phyloP scores from a whole-genome alignment of 2,329 filamentous ascomycete species.

The Penicillium frequentans region DNA sequence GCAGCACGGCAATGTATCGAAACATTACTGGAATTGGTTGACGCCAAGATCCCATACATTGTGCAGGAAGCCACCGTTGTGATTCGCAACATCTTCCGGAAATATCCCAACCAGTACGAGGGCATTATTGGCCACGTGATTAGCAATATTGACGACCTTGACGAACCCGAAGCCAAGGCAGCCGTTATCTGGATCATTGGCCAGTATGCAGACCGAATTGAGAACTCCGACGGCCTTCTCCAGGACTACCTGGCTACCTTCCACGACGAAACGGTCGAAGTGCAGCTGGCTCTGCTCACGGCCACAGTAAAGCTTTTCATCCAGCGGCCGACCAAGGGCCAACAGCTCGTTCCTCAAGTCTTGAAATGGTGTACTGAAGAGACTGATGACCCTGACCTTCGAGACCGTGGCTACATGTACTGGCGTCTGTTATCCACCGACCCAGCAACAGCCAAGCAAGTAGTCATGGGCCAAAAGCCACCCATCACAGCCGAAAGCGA shows the following conservation, averaged over 20 bases:
- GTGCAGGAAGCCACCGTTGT: conserved; percentile 98
- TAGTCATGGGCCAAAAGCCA: conserved; percentile 98
- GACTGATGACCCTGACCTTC: conserved; percentile 96
- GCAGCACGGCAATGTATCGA: conserved; percentile 90
- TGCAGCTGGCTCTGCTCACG: conserved; percentile 89
- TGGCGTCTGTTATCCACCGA: conserved; percentile 95
- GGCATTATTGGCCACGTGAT: conserved; percentile 95
- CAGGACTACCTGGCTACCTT: conserved; percentile 96
- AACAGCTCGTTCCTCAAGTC: conserved; percentile 88
- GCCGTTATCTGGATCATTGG: conserved; percentile 99
- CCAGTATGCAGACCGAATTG: conserved; percentile 94
- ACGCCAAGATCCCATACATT: conserved; percentile 98
- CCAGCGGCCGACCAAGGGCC: conserved; percentile 90
- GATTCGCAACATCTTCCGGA: conserved; percentile 98
- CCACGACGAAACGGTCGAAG: conserved; percentile 90
- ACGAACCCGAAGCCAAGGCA: conserved; percentile 96
- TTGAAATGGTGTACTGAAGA: conserved; percentile 99
- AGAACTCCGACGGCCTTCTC: conserved; percentile 89
- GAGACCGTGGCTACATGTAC: conserved; percentile 98
- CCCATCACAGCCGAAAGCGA: conserved; percentile 95
- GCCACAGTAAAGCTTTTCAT: conserved; percentile 98
- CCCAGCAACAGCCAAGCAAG: conserved; percentile 76
- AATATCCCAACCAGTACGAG: conserved; percentile 98
- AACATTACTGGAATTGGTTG: conserved; percentile 85
- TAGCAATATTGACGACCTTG: conserved; percentile 91